Evolutionary conservation across 208 protist genomes (phyloP).

Genomic region (Angomonas ambiguus): DNA sequence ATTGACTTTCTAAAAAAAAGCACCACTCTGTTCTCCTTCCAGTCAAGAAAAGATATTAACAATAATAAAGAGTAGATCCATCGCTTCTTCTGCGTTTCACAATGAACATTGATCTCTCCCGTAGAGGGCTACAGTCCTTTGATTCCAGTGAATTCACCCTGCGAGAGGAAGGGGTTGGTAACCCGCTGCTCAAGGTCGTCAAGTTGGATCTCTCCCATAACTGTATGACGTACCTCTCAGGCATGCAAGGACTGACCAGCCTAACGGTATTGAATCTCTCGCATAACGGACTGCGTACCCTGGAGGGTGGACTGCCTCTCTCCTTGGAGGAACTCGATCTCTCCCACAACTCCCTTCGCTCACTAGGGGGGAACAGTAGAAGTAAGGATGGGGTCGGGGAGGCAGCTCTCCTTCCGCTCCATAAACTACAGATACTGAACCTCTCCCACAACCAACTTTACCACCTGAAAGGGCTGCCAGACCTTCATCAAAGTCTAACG

Average conservation of each 20-base stretch:
- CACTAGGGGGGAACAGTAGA: constrained; percentile 27
- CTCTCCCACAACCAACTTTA: constrained; percentile 72
- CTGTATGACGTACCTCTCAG: constrained; percentile 39
- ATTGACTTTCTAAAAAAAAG: background rate
- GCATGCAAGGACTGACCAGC: constrained; percentile 51
- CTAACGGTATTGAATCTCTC: constrained; percentile 65
- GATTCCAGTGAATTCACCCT: constrained; percentile 53
- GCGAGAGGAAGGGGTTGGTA: constrained; percentile 24
- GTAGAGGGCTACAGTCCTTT: constrained; percentile 59
- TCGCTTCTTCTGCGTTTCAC: too few relatives aligned
- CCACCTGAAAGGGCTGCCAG: constrained; percentile 47
- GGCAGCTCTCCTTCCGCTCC: constrained; percentile 45
- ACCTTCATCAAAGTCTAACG: constrained; percentile 28
- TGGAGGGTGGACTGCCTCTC: constrained; percentile 47
- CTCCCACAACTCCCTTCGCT: constrained; percentile 69
- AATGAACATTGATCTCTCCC: constrained; percentile 58
- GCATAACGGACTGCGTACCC: constrained; percentile 52
- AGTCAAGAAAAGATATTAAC: constrained; percentile 2
- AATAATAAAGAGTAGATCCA: too few relatives aligned
- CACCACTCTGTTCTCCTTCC: too few relatives aligned
- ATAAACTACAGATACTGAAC: constrained; percentile 44
- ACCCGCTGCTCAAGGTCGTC: constrained; percentile 24
- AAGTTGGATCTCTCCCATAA: constrained; percentile 72
- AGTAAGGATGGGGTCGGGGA: constrained; percentile 6
- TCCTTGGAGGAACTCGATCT: constrained; percentile 47